phyloP scores from a whole-genome alignment of 352 stramenopile species.

The Phytophthora tentaculata region DNA sequence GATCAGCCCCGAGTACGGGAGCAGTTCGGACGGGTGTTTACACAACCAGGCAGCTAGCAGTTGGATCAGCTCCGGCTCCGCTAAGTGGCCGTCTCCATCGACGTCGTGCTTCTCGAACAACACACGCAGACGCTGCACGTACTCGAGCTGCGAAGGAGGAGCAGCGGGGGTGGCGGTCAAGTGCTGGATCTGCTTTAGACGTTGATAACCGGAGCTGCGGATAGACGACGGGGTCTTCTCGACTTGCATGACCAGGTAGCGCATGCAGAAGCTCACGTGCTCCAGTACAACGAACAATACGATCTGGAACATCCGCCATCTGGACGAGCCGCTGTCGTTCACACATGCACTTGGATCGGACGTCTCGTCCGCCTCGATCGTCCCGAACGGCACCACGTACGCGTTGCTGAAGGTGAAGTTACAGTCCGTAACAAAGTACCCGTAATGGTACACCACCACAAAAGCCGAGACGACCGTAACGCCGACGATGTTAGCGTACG shows the following conservation, averaged over 20 bases:
- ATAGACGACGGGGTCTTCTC: constrained; percentile 81
- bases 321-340: constrained; percentile 43
- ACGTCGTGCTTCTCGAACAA: constrained; percentile 86
- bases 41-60: constrained; percentile 87
- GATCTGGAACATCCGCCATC: constrained; percentile 84
- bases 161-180: constrained; percentile 64
- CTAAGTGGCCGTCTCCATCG: constrained; percentile 67
- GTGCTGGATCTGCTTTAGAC: constrained; percentile 83
- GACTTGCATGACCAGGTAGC: constrained; percentile 83
- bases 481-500: constrained; percentile 87
- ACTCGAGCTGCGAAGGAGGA: constrained; percentile 79
- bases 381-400: constrained; percentile 80
- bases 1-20: constrained; percentile 82
- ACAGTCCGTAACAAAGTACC: constrained; percentile 77
- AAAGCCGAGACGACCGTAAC: constrained; percentile 84
- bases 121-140: constrained; percentile 78
- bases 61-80: constrained; percentile 70
- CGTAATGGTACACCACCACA: constrained; percentile 86
- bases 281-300: constrained; percentile 84
- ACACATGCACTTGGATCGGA: constrained; percentile 47
- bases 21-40: constrained; percentile 80
- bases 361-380: constrained; percentile 45
- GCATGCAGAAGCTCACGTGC: constrained; percentile 82
- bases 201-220: constrained; percentile 72
- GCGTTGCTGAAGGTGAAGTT: constrained; percentile 77